These are phyloP conservation scores for Erysimum pusillum DNA, from an alignment of 441 rosid genomes.

Conservation along the genomic window DNA sequence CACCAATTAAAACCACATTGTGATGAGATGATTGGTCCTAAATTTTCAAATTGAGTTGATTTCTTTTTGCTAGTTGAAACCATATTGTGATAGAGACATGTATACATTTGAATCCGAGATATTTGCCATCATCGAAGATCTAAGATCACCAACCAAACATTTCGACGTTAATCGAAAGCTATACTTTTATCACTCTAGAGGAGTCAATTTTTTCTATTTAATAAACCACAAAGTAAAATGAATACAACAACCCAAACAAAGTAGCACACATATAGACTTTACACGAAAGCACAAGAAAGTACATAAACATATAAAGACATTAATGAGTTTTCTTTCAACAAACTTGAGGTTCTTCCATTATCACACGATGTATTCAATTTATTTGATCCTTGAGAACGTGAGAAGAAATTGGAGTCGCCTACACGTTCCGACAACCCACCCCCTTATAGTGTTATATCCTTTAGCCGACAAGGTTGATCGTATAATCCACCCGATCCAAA, in stretches of 20 bases:
- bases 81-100: not conserved
- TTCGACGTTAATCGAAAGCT: conserved; percentile 3
- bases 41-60: not conserved
- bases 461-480: not conserved
- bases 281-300: not conserved
- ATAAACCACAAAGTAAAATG: not conserved
- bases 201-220: not conserved
- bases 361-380: not conserved
- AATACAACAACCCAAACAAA: not conserved
- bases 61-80: conserved; percentile 6
- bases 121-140: not conserved
- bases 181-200: not conserved
- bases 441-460: not conserved
- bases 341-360: conserved; percentile 3
- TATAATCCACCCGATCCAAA: not conserved
- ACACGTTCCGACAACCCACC: not conserved
- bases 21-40: not conserved
- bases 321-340: conserved; percentile 5
- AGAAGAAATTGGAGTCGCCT: conserved; percentile 1
- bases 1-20: not conserved
- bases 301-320: conserved; percentile 12
- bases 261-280: not conserved
- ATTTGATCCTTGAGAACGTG: not conserved
- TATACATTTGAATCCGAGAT: not conserved
- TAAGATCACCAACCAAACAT: not conserved